A percentile compares a stretch with the other conserved stretches of the same genome.
Evolutionary conservation across 192 early-diverging fungal genomes (phyloP).

Genomic region (Coemansia sp.): DNA sequence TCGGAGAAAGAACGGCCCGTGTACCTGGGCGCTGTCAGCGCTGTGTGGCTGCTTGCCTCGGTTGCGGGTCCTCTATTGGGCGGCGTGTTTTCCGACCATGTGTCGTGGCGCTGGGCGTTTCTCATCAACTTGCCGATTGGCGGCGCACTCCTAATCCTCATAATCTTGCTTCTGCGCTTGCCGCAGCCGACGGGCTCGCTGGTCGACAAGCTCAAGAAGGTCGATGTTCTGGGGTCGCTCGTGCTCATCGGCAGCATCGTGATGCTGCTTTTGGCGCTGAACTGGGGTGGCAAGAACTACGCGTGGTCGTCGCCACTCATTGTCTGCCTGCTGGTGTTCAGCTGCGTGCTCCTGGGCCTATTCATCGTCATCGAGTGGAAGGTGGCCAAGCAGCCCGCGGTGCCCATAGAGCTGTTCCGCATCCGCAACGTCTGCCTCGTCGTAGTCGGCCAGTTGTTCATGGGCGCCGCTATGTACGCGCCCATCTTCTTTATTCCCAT

Average conservation of each 20-base stretch:
- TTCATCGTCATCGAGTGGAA: slow-evolving; percentile 60
- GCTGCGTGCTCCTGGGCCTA: slow-evolving; percentile 16
- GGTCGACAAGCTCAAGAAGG: slow-evolving; percentile 43
- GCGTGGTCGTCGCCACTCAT: slow-evolving; percentile 57
- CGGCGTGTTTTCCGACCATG: slow-evolving; percentile 65
- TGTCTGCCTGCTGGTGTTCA: slow-evolving; percentile 44
- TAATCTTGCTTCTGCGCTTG: slow-evolving; percentile 66
- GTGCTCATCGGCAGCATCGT: slow-evolving; percentile 45
- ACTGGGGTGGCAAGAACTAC: slow-evolving; percentile 58
- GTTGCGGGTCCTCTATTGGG: slow-evolving; percentile 72
- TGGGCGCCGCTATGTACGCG: slow-evolving; percentile 40
- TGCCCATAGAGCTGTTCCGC: slow-evolving; percentile 34
- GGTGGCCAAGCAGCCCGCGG: slow-evolving; percentile 65
- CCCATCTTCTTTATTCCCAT: slow-evolving; percentile 34
- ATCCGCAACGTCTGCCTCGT: slow-evolving; percentile 21
- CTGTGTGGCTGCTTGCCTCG: slow-evolving; percentile 57
- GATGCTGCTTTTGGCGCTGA: slow-evolving; percentile 53
- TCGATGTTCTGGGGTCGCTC: slow-evolving; percentile 56
- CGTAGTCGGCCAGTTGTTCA: slow-evolving; percentile 21
- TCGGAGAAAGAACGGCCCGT: slow-evolving; percentile 70
- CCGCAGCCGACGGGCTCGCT: slow-evolving; percentile 44
- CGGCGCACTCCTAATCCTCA: slow-evolving; percentile 49
- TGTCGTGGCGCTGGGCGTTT: slow-evolving; percentile 69
- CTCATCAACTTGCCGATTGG: slow-evolving; percentile 79
- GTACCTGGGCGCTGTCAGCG: slow-evolving; percentile 62